Conservation (phyloP, 345 rosid genomes). For the Zanthoxylum bungeanum region DNA sequence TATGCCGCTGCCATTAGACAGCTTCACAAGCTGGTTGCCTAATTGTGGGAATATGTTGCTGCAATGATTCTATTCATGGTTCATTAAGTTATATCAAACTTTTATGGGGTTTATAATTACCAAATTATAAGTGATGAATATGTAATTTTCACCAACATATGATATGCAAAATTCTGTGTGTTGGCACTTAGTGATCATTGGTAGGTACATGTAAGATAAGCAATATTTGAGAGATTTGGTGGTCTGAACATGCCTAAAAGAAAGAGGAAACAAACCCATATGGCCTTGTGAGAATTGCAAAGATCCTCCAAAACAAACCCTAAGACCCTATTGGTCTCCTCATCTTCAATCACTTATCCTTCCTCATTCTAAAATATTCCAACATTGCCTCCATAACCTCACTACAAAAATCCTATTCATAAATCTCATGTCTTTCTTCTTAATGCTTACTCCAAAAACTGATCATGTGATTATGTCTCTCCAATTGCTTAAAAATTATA, state of each 20-base stretch:
- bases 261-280: slow-evolving; percentile 13
- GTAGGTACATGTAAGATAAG: neutral
- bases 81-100: no score
- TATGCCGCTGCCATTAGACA: neutral
- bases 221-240: slow-evolving; percentile 8
- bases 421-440: slow-evolving; percentile 7
- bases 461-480: slow-evolving; percentile 20
- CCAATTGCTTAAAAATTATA: neutral
- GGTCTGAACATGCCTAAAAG: neutral
- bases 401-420: neutral
- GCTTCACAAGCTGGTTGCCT: neutral
- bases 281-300: slow-evolving; percentile 3
- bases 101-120: neutral
- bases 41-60: no score
- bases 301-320: slow-evolving; percentile 14
- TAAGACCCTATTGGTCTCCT: slow-evolving; percentile 14
- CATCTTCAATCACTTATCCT: slow-evolving; percentile 4
- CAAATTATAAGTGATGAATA: neutral
- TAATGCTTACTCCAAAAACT: neutral
- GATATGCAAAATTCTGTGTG: neutral
- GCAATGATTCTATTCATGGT: neutral
- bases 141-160: neutral
- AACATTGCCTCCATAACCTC: slow-evolving; percentile 9
- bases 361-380: slow-evolving; percentile 17
- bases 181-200: slow-evolving; percentile 10